Conservation (phyloP, 139 green algal genomes). For the Diplosphaera chodatii region DNA sequence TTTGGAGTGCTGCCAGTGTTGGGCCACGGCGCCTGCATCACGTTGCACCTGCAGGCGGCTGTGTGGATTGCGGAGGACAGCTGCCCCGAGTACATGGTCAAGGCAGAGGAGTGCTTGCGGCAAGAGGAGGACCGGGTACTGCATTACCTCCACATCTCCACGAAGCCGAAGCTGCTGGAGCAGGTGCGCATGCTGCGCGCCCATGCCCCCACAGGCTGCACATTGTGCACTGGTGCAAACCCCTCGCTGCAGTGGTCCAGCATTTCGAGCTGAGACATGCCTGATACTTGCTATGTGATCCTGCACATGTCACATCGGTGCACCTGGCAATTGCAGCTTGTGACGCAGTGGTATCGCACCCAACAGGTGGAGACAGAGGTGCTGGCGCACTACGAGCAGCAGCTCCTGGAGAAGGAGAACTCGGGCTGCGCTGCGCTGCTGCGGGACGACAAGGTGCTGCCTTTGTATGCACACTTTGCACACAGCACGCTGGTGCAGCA, state of each 20-base stretch:
- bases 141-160: conserved; percentile 86
- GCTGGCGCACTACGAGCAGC: conserved; percentile 72
- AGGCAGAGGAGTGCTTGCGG: conserved; percentile 82
- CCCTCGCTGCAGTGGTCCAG: too few species aligned
- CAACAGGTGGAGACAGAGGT: conserved; percentile 84
- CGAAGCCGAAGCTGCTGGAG: conserved; percentile 82
- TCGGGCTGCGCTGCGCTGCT: conserved; percentile 82
- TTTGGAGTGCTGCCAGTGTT: conserved; percentile 26
- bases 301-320: too few species aligned
- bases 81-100: conserved; percentile 95
- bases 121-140: conserved; percentile 88
- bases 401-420: conserved; percentile 94
- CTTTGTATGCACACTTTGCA: background rate
- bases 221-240: too few species aligned
- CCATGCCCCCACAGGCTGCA: too few species aligned
- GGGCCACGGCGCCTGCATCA: too few species aligned
- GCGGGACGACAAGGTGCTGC: conserved; percentile 83
- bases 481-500: background rate
- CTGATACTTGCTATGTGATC: too few species aligned
- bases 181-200: too few species aligned
- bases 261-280: too few species aligned
- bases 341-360: too few species aligned
- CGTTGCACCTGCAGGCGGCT: too few species aligned
- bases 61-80: conserved; percentile 62
- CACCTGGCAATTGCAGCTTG: too few species aligned